These are phyloP conservation scores for Saccharomyces mikatae DNA, from an alignment of 805 yeast genomes.

Conservation along the genomic window DNA sequence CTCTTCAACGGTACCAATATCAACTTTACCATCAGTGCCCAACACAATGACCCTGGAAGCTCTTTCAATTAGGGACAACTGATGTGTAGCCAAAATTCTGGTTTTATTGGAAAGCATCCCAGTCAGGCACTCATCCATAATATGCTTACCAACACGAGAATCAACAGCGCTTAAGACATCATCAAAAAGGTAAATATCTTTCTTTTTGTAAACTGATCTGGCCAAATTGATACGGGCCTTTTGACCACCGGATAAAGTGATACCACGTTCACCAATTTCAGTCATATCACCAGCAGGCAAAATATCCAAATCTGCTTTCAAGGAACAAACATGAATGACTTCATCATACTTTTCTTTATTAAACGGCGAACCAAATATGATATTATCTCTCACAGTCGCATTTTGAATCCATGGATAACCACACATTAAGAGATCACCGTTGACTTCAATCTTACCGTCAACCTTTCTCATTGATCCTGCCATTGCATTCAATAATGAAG, in stretches of 20 bases:
- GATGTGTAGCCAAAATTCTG: constrained; percentile 77
- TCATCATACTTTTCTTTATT: constrained; percentile 44
- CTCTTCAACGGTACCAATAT: constrained; percentile 53
- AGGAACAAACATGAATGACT: constrained; percentile 58
- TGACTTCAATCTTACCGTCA: constrained; percentile 43
- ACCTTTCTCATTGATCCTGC: constrained; percentile 61
- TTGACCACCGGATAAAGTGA: constrained; percentile 83
- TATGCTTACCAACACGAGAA: constrained; percentile 77
- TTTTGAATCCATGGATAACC: constrained; percentile 83
- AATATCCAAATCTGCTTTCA: constrained; percentile 54
- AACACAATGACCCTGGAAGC: constrained; percentile 68
- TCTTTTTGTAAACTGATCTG: constrained; percentile 64
- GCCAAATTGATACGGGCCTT: constrained; percentile 77
- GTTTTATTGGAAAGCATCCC: constrained; percentile 54
- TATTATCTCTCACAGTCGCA: constrained; percentile 68
- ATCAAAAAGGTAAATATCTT: constrained; percentile 62
- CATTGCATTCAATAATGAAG: constrained; percentile 62
- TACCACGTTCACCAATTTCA: constrained; percentile 80
- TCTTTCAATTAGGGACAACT: constrained; percentile 56
- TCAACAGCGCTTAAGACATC: constrained; percentile 83
- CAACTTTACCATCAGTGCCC: constrained; percentile 49
- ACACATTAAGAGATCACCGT: constrained; percentile 46
- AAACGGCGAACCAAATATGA: constrained; percentile 53
- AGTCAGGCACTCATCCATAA: constrained; percentile 58
- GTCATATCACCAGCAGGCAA: constrained; percentile 71